Base-by-base conservation (phyloP, 257 asterid genomes). In the Primulina huaijiensis region DNA sequence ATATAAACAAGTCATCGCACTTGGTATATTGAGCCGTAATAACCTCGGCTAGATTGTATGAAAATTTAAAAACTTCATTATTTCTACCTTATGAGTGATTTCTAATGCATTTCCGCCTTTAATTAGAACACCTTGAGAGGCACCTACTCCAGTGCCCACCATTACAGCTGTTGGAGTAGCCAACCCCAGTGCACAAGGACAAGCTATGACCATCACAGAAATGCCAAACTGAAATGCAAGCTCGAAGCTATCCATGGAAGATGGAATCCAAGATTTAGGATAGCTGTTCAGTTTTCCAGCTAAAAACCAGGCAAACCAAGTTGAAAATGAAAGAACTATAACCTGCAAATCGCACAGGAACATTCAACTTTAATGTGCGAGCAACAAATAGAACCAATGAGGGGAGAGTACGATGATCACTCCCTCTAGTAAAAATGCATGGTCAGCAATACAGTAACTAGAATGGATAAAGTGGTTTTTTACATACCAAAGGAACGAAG, bases 401-500 rank as follows among this genome's bases (percentile, higher is more conserved):
- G 8, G 30, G 31, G 35, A 60, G 8, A 1, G 16, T 3, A 9
- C 3, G 30, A 27, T 27, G 30, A 27, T 27, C 30, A 27, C 30
- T 27, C 3, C 30, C 30, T 27, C 30, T 27, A 27, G 30, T 27
- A 27, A 27, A 27, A 27, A 27, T 27, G 30, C 25, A 23, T 23
- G 25, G 25, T 23, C 25, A 9, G 30, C 43, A 7, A 8, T 46
- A 3, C 46, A 17, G 3, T 59, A 66, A 11, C 71, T 31, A 71
- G 30, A 9, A 29, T 66, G 65, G 21, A 27, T 23, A 8, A 67
- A 50, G 62, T 10, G 61, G 50, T 14, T 3, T 40, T 37, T 30
- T 72, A 70, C 90, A 77, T 64, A 82, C 88, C 6, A 78, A 72
- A 35, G 92, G 92, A 30, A 87, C 92, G 38, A 87, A 87, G 75